Percentiles rank a stretch among this genome's conserved stretches.
Conservation (phyloP, 306 rosid species). For the Rubus parviflorus region DNA sequence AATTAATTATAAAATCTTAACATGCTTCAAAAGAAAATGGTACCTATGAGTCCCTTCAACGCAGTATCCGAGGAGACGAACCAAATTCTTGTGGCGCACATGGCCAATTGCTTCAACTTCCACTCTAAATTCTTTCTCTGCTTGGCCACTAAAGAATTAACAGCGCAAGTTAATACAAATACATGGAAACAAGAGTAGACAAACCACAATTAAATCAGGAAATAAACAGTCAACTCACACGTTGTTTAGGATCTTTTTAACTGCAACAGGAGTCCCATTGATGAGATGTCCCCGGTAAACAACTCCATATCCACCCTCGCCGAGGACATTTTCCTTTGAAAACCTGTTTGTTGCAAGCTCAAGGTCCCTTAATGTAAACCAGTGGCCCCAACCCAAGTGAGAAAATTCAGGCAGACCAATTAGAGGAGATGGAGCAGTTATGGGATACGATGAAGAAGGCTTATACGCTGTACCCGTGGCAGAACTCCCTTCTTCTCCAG, state of each 20-base stretch:
- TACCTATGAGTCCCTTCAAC: constrained; percentile 92
- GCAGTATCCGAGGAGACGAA: constrained; percentile 91
- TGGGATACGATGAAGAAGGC: constrained; percentile 64
- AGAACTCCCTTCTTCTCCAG: constrained; percentile 87
- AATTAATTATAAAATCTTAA: not conserved
- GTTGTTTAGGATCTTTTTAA: constrained; percentile 91
- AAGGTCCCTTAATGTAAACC: constrained; percentile 96
- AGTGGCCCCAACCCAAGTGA: constrained; percentile 97
- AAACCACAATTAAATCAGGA: constrained; percentile 17
- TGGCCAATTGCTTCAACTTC: constrained; percentile 99
- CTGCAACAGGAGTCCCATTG: constrained; percentile 90
- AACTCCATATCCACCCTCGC: constrained; percentile 98
- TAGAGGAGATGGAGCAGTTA: constrained; percentile 84
- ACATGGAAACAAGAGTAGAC: constrained; percentile 21
- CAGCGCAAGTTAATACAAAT: constrained; percentile 25
- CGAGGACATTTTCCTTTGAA: constrained; percentile 72
- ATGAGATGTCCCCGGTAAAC: constrained; percentile 77
- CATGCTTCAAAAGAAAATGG: constrained; percentile 17
- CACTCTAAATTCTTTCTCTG: constrained; percentile 89
- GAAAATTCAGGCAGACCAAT: constrained; percentile 86
- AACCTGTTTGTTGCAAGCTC: constrained; percentile 81
- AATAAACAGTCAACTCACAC: constrained; percentile 53
- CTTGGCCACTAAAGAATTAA: constrained; percentile 69
- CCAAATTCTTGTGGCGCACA: constrained; percentile 93
- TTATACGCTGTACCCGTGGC: constrained; percentile 49